These are phyloP conservation scores for Globisporangium barbulae DNA, from an alignment of 352 stramenopile genomes.

Conservation along the genomic window DNA sequence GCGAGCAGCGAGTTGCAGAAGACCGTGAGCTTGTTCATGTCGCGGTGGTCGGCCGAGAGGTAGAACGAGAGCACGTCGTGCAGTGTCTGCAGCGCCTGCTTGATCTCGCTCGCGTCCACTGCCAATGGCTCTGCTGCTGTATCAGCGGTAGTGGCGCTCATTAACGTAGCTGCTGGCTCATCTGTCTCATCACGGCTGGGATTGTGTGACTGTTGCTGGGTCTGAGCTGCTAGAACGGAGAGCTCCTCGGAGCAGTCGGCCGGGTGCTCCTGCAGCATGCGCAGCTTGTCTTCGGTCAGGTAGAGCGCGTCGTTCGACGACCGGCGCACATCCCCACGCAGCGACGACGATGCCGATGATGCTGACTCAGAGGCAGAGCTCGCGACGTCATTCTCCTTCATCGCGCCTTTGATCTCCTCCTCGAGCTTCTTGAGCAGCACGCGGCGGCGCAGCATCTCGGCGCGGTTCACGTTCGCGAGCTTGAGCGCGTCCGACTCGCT, in stretches of 20 bases:
- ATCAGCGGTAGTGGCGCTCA: background rate
- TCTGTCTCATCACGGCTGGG: background rate
- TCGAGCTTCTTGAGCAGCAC: constrained; percentile 68
- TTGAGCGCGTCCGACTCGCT: constrained; percentile 68
- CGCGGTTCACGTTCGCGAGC: constrained; percentile 43
- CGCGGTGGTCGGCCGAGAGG: constrained; percentile 60
- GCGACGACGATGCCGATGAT: constrained; percentile 2
- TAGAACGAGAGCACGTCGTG: constrained; percentile 73
- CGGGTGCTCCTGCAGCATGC: constrained; percentile 51
- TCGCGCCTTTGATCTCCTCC: constrained; percentile 66
- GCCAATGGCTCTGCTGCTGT: background rate
- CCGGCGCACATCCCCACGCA: constrained; percentile 23
- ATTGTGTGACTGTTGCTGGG: background rate
- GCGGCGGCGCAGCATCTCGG: constrained; percentile 61
- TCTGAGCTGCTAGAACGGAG: constrained; percentile 28
- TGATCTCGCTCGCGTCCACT: constrained; percentile 25
- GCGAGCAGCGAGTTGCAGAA: constrained; percentile 82
- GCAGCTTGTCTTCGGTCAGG: constrained; percentile 22
- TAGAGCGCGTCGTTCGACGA: constrained; percentile 38
- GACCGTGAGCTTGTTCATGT: constrained; percentile 79
- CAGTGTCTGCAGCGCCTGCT: constrained; percentile 51
- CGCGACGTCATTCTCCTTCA: constrained; percentile 35
- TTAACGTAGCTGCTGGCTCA: background rate
- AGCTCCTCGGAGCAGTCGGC: constrained; percentile 62
- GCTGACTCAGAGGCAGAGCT: constrained; percentile 9